phyloP scores from a whole-genome alignment of 257 asterid species.

The Jaltomata sinuosa region DNA sequence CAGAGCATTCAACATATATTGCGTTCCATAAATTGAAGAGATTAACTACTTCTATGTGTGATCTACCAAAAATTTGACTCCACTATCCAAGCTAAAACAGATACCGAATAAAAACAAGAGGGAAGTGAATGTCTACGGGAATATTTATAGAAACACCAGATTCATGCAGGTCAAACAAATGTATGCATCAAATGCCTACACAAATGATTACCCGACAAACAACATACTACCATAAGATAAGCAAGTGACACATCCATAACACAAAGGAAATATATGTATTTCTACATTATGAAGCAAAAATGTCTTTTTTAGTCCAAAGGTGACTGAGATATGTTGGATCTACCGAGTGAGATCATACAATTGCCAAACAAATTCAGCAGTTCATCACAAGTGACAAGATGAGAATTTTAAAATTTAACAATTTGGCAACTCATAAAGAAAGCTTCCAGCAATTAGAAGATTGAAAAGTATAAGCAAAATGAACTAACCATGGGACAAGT shows the following conservation, averaged over 20 bases:
- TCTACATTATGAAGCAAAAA: not conserved
- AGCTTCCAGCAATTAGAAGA: not conserved
- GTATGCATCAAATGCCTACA: not conserved
- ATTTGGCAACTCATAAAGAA: not conserved
- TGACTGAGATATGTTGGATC: not conserved
- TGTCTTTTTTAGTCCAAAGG: not conserved
- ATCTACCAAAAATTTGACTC: no score
- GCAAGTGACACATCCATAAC: not conserved
- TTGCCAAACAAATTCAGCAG: not conserved
- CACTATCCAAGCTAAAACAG: no score
- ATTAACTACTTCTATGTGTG: no score
- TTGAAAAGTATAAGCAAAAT: not conserved
- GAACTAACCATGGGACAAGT: not conserved
- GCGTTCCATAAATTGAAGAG: no score
- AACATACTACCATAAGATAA: not conserved
- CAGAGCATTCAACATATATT: no score
- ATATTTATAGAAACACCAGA: not conserved
- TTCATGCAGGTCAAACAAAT: not conserved
- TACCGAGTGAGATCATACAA: not conserved
- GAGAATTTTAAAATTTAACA: not conserved
- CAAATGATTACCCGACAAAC: not conserved
- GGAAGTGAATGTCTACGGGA: no score
- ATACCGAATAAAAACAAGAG: no score
- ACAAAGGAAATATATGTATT: not conserved
- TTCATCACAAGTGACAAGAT: not conserved